phyloP scores from a whole-genome alignment of 2,329 filamentous ascomycete species.

The Sclerotinia borealis region DNA sequence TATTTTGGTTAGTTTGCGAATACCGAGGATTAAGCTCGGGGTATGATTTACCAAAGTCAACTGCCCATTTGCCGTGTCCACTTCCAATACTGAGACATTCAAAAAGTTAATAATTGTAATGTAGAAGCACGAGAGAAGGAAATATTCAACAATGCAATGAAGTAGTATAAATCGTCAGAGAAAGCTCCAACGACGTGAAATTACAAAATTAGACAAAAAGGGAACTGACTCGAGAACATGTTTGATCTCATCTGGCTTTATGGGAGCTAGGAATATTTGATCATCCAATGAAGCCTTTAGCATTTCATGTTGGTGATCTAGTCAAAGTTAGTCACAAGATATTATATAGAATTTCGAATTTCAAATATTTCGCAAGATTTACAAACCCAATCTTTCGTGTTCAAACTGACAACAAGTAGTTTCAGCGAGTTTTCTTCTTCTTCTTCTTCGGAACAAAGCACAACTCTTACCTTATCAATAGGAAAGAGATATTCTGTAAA shows the following conservation, averaged over 20 bases:
- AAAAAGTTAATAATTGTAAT: neutral
- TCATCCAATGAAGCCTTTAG: slow-evolving; percentile 16
- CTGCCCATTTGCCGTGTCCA: slow-evolving; percentile 56
- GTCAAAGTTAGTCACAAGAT: neutral
- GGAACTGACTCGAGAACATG: slow-evolving; percentile 29
- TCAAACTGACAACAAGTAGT: slow-evolving; percentile 2
- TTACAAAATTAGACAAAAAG: neutral
- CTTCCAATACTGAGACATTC: slow-evolving; percentile 33
- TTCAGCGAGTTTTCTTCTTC: neutral
- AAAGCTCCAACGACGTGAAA: neutral
- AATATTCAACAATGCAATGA: neutral
- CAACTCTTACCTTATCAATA: slow-evolving; percentile 21
- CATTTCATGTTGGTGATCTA: slow-evolving; percentile 23
- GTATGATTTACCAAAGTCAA: slow-evolving; percentile 47
- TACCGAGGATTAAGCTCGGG: neutral
- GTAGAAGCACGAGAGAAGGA: neutral
- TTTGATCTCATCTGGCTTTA: slow-evolving; percentile 25
- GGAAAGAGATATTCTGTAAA: slow-evolving; percentile 25
- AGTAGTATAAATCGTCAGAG: neutral
- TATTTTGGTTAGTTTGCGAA: neutral
- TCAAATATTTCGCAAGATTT: too few relatives aligned
- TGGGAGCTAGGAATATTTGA: slow-evolving; percentile 21
- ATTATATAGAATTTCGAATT: too few relatives aligned
- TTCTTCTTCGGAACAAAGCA: neutral
- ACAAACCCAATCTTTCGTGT: slow-evolving; percentile 15